These are phyloP conservation scores for Moesziomyces globuligerus DNA, from an alignment of 1,284 basidiomycete species.

Conservation along the genomic window DNA sequence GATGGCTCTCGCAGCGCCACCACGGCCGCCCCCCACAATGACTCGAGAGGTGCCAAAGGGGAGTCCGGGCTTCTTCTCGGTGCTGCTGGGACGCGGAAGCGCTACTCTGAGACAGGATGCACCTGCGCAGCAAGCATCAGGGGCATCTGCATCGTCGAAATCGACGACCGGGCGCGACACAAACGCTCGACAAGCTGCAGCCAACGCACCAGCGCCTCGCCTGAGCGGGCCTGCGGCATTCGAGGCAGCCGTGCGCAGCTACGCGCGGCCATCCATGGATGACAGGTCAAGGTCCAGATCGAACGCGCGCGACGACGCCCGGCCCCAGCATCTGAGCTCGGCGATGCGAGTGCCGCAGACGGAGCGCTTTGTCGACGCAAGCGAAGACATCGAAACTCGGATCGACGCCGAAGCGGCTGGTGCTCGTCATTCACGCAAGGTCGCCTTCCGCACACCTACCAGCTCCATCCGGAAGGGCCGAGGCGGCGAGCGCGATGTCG, in stretches of 20 bases:
- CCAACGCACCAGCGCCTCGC: neutral
- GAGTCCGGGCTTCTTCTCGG: conserved; percentile 34
- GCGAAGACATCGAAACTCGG: neutral
- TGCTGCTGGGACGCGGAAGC: conserved; percentile 28
- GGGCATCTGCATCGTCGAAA: conserved; percentile 1
- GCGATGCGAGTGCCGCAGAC: conserved; percentile 8
- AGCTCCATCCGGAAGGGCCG: conserved; percentile 26
- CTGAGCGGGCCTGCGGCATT: conserved; percentile 3
- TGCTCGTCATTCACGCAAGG: conserved; percentile 9
- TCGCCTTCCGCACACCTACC: conserved; percentile 25
- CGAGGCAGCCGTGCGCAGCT: conserved; percentile 5
- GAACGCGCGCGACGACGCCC: neutral
- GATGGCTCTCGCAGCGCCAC: conserved; percentile 8
- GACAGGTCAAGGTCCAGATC: neutral
- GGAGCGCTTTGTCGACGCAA: conserved; percentile 9
- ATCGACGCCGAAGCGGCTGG: neutral
- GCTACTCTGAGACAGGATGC: conserved; percentile 1
- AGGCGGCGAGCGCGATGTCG: neutral
- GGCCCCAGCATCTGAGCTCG: conserved; percentile 3
- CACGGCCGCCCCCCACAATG: conserved; percentile 9
- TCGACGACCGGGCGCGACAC: conserved; percentile 9
- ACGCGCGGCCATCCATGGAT: neutral
- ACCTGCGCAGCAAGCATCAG: neutral
- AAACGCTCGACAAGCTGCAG: neutral
- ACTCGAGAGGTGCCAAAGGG: conserved; percentile 11